Percentiles rank a stretch among this genome's conserved stretches.
These are phyloP conservation scores for Cucurbita ficifolia DNA, from an alignment of 306 rosid species.

Conservation along the genomic window DNA sequence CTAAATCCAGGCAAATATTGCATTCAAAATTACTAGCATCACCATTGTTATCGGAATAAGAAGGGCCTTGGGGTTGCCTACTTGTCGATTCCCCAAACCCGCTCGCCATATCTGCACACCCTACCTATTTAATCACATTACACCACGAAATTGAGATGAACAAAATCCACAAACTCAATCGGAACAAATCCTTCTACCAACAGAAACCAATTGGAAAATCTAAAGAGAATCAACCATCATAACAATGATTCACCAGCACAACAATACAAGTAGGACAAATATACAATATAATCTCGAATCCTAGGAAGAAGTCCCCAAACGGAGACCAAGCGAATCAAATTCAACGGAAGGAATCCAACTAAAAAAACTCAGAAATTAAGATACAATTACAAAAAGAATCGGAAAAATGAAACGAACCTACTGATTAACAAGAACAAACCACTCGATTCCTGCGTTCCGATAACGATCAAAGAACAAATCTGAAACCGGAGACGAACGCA, in stretches of 20 bases:
- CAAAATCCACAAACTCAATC: not conserved
- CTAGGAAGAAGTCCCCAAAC: not conserved
- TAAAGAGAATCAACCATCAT: not conserved
- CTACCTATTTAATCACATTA: constrained; percentile 13
- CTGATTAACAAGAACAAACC: not conserved
- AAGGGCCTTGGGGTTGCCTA: constrained; percentile 49
- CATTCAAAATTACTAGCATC: constrained; percentile 71
- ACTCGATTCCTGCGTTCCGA: not conserved
- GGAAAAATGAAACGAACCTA: not conserved
- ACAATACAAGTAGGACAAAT: not conserved
- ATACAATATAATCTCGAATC: not conserved
- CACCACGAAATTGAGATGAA: not conserved
- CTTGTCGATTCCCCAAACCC: constrained; percentile 63
- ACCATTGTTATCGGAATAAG: constrained; percentile 30
- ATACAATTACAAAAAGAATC: not conserved
- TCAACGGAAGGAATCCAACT: not conserved
- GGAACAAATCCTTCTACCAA: not conserved
- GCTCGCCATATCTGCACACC: constrained; percentile 38
- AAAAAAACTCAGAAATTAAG: not conserved
- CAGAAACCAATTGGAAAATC: not conserved
- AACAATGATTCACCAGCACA: not conserved
- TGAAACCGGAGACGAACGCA: not conserved
- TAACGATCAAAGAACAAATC: not conserved
- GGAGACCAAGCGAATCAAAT: not conserved
- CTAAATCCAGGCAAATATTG: constrained; percentile 80